Evolutionary conservation across 1,284 basidiomycete genomes (phyloP).

Genomic region (Ganoderma lucidum): DNA sequence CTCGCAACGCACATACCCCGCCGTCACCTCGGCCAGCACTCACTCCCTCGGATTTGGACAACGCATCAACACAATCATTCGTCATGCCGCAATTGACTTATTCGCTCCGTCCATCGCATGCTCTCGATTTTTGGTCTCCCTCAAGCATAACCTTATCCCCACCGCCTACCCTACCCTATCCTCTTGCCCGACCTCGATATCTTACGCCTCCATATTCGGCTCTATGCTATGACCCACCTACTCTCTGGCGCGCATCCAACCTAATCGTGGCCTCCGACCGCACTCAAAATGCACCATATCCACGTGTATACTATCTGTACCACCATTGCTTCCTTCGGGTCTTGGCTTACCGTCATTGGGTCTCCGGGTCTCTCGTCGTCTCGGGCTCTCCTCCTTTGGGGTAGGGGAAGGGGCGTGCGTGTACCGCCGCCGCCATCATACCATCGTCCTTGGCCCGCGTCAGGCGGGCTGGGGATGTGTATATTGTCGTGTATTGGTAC

Average conservation of each 20-base stretch:
- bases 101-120: constrained; percentile 28
- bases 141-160: constrained; percentile 18
- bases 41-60: constrained; percentile 7
- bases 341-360: constrained; percentile 21
- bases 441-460: constrained; percentile 5
- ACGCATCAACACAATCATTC: constrained; percentile 10
- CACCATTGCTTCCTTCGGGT: constrained; percentile 25
- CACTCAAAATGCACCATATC: constrained; percentile 31
- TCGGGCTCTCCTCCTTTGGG: constrained; percentile 14
- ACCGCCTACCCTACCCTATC: constrained; percentile 23
- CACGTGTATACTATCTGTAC: constrained; percentile 32
- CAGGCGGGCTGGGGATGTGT: constrained; percentile 23
- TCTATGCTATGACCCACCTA: constrained; percentile 31
- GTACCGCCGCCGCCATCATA: background rate
- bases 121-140: constrained; percentile 22
- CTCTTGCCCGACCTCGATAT: constrained; percentile 16
- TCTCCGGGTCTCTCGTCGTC: constrained; percentile 11
- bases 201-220: constrained; percentile 26
- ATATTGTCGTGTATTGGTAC: constrained; percentile 34
- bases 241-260: constrained; percentile 17
- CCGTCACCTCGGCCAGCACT: constrained; percentile 17
- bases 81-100: constrained; percentile 19
- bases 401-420: constrained; percentile 13
- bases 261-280: constrained; percentile 12
- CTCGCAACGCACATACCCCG: constrained; percentile 31